phyloP scores from a whole-genome alignment of 2,329 filamentous ascomycete genomes.

The Fusarium sp. region DNA sequence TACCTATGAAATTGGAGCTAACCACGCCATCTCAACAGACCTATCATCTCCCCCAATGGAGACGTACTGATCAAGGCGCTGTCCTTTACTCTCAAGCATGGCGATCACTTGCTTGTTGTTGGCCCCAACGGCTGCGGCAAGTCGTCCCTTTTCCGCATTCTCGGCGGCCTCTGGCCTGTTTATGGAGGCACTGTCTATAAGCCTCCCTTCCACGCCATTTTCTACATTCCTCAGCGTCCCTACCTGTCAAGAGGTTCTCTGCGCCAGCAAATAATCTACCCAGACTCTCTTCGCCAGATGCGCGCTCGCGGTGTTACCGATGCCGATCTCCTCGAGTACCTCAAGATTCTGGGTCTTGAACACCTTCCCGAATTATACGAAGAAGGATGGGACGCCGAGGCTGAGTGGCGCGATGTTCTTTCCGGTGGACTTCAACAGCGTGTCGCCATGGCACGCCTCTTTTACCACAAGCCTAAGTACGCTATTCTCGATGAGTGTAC shows the following conservation, averaged over 20 bases:
- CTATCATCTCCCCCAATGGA: constrained; percentile 96
- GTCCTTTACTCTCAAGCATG: constrained; percentile 86
- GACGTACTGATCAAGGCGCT: constrained; percentile 89
- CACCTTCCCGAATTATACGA: constrained; percentile 82
- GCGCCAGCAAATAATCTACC: constrained; percentile 97
- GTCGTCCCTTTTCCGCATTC: constrained; percentile 93
- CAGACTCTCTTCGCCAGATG: constrained; percentile 89
- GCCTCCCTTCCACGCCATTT: constrained; percentile 91
- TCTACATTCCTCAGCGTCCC: constrained; percentile 96
- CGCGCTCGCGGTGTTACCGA: constrained; percentile 86
- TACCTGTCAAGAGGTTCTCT: constrained; percentile 92
- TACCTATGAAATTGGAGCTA: constrained; percentile 15
- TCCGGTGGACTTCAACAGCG: constrained; percentile 94
- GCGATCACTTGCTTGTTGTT: constrained; percentile 92
- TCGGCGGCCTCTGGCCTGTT: constrained; percentile 96
- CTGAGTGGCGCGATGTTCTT: constrained; percentile 95
- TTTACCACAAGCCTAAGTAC: constrained; percentile 93
- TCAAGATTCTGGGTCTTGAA: constrained; percentile 84
- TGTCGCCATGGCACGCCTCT: constrained; percentile 93
- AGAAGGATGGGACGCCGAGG: constrained; percentile 89
- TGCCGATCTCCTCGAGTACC: constrained; percentile 79
- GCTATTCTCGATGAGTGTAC: constrained; percentile 98
- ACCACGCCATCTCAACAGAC: constrained; percentile 56
- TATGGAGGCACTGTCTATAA: constrained; percentile 95
- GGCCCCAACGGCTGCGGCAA: constrained; percentile 98